These are phyloP conservation scores for Nemania sp. DNA, from an alignment of 2,329 filamentous ascomycete genomes.

Conservation along the genomic window DNA sequence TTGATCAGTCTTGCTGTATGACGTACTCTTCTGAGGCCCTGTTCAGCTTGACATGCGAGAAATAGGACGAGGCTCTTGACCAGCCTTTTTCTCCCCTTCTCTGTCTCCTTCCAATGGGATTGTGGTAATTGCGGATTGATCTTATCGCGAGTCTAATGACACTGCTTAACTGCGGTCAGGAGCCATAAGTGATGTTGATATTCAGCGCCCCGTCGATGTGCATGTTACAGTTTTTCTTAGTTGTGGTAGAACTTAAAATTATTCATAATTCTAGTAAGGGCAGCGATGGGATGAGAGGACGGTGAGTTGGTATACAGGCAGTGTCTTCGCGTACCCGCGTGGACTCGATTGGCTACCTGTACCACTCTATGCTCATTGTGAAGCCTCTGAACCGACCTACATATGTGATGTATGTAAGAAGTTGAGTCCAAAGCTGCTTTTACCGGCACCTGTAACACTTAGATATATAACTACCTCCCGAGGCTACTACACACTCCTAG, in stretches of 20 bases:
- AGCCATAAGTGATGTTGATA: neutral
- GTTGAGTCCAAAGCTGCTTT: too few species aligned
- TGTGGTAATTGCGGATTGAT: conserved; percentile 14
- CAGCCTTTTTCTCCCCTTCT: neutral
- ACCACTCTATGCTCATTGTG: too few species aligned
- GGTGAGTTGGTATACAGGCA: too few species aligned
- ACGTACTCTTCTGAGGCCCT: neutral
- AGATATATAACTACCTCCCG: too few species aligned
- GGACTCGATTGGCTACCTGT: too few species aligned
- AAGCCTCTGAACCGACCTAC: too few species aligned
- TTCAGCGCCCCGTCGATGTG: neutral
- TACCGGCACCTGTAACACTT: too few species aligned
- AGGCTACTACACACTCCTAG: neutral
- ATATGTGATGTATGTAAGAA: too few species aligned
- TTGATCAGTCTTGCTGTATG: conserved; percentile 14
- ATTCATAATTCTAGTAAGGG: too few species aligned
- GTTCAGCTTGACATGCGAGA: neutral
- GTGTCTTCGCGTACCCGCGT: too few species aligned
- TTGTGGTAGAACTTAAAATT: too few species aligned
- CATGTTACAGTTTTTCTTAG: neutral
- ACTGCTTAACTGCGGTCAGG: neutral
- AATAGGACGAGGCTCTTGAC: neutral
- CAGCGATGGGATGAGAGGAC: too few species aligned
- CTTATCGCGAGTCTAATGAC: neutral
- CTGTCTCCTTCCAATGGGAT: conserved; percentile 9